Base-by-base conservation (phyloP, 73 alveolate genomes). In the Uronychia binucleata region DNA sequence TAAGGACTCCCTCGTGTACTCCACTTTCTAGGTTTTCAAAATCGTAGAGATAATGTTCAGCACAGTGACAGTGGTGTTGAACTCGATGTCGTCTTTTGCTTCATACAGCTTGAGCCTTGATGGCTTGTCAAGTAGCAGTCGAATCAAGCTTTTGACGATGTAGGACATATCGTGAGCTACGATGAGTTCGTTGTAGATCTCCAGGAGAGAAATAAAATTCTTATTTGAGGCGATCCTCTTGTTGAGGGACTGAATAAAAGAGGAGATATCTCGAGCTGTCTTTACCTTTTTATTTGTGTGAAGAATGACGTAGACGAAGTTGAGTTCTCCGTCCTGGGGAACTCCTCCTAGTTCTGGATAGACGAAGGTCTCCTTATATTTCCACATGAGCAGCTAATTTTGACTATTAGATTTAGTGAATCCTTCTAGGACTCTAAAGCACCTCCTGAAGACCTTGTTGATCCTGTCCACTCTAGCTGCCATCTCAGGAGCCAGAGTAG, bases 381-480 rank as follows among this genome's bases (percentile, higher is more conserved):
- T 81, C 88, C 88, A 81, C 88, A 81, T 81, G 35, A 81, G 80
- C 78, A 25, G n/a, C 46, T 81, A 28, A 34, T 30, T 81, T 5
- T 30, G 76, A 8, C 26, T n/a, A 34, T 81, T 81, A n/a, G 30
- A 77, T 25, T 30, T 58, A 25, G 81, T 60, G 28, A 81, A 29
- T 28, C 67, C 78, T 59, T 81, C 88, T 26, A 81, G 46, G n/a
- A 81, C 46, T 31, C 75, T 81, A 29, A 81, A 60, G 75, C 78
- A 57, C 35, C 60, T 58, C 58, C 60, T 58, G 81, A 29, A 81
- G 33, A 81, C 59, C 29, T 31, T 30, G 57, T 14, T 81, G 30
- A 81, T 34, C 75, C 28, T 60, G n/a, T 32, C 30, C 28, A 58
- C 79, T 1, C 30, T 81, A 19, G 30, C 77, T 59, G 28, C 34